These are phyloP conservation scores for Elymus sibiricus DNA, from an alignment of 176 grass and related monocot species.

Conservation along the genomic window DNA sequence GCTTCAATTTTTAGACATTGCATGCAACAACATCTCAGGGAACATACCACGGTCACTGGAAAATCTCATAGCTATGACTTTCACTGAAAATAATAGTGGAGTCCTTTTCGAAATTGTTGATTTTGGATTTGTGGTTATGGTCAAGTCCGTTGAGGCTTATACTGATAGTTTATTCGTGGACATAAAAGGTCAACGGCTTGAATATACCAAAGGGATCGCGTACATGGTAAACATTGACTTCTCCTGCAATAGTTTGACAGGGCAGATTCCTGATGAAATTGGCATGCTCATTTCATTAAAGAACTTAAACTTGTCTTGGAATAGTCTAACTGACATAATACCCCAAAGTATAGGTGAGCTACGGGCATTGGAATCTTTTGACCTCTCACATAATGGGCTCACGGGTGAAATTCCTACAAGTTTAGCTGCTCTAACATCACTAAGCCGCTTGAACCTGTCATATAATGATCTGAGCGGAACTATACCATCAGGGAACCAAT, in stretches of 20 bases:
- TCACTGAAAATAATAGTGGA: neutral
- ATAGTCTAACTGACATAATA: conserved; percentile 20
- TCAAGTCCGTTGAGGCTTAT: neutral
- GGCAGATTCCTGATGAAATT: conserved; percentile 7
- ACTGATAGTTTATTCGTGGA: neutral
- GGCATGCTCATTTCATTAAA: too few species aligned
- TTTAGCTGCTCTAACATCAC: neutral
- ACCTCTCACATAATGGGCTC: too few species aligned
- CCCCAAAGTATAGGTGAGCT: conserved; percentile 16
- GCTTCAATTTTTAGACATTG: too few species aligned
- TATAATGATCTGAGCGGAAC: neutral
- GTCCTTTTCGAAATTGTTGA: neutral
- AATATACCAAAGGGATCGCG: neutral
- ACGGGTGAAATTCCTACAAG: neutral
- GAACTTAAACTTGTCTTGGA: conserved; percentile 26
- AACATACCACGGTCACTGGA: neutral
- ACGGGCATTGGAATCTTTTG: too few species aligned
- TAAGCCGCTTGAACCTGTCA: neutral
- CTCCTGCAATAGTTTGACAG: neutral
- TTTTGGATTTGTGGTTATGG: neutral
- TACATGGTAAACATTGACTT: conserved; percentile 28
- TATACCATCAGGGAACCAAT: neutral
- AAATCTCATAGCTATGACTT: neutral
- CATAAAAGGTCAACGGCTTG: too few species aligned
- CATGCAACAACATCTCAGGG: neutral